Evolutionary conservation across 305 asterid genomes (phyloP).

Genomic region (Solanum hybrid): DNA sequence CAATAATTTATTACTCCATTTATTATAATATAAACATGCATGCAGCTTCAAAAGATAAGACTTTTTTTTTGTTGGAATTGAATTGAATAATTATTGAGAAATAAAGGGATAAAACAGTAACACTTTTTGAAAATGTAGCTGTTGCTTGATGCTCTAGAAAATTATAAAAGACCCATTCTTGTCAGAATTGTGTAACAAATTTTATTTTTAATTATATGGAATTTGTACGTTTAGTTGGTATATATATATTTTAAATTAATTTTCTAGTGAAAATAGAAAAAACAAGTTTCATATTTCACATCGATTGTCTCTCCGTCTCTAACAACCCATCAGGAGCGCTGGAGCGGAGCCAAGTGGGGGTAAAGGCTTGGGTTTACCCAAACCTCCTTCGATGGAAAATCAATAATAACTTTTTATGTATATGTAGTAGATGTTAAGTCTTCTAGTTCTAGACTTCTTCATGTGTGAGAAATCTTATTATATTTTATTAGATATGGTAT

Average conservation of each 20-base stretch:
- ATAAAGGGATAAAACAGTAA: neutral
- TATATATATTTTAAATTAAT: no score
- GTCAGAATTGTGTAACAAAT: neutral
- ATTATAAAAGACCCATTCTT: neutral
- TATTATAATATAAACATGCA: neutral
- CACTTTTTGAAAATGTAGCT: neutral
- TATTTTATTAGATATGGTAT: no score
- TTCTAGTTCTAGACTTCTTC: no score
- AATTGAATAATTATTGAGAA: neutral
- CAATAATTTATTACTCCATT: neutral
- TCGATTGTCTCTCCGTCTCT: neutral
- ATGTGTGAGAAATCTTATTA: no score
- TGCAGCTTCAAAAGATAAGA: neutral
- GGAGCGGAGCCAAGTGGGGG: neutral
- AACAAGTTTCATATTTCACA: neutral
- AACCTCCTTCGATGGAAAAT: neutral
- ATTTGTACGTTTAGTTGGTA: neutral
- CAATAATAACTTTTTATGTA: neutral
- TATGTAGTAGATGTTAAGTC: neutral
- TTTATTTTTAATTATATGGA: neutral
- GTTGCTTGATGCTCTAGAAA: neutral
- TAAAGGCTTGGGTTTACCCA: neutral
- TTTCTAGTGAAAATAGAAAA: neutral
- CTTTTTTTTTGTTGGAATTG: neutral
- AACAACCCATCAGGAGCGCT: no score